Conservation (phyloP, 202 grass and related monocot genomes). For the Brachypodium distachyon region DNA sequence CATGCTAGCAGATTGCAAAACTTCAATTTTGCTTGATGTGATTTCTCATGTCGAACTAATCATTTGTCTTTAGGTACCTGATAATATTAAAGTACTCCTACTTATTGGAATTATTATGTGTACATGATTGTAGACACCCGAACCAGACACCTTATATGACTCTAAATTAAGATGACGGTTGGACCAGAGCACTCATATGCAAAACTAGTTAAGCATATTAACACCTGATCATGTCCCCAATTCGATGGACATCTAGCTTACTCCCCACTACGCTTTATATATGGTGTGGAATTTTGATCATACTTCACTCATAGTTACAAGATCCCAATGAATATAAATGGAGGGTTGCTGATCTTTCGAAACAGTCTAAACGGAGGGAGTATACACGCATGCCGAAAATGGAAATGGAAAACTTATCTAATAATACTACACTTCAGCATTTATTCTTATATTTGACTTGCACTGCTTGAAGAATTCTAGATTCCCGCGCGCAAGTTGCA, state of each 20-base stretch:
- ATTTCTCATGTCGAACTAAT: neutral
- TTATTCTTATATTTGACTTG: neutral
- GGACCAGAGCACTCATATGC: neutral
- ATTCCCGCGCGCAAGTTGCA: too few relatives aligned
- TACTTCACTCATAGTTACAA: neutral
- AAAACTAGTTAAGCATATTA: constrained; percentile 19
- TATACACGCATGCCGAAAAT: neutral
- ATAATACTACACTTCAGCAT: too few relatives aligned
- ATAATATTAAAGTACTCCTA: neutral
- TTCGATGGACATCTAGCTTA: neutral
- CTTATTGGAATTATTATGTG: neutral
- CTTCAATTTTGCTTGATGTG: neutral
- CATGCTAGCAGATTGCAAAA: neutral
- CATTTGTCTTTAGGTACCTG: constrained; percentile 22
- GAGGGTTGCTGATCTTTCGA: too few relatives aligned
- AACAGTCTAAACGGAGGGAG: too few relatives aligned
- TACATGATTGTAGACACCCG: constrained; percentile 2
- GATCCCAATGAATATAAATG: neutral
- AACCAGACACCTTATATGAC: constrained; percentile 17
- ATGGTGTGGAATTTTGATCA: neutral
- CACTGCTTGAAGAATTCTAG: neutral
- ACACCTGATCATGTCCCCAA: neutral
- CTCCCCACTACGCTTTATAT: neutral
- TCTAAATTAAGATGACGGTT: constrained; percentile 4
- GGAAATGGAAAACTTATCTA: neutral